A percentile compares a stretch with the other conserved stretches of the same genome.
phyloP scores from a whole-genome alignment of 2,329 filamentous ascomycete species.

The Phaeomoniella chlamydospora region DNA sequence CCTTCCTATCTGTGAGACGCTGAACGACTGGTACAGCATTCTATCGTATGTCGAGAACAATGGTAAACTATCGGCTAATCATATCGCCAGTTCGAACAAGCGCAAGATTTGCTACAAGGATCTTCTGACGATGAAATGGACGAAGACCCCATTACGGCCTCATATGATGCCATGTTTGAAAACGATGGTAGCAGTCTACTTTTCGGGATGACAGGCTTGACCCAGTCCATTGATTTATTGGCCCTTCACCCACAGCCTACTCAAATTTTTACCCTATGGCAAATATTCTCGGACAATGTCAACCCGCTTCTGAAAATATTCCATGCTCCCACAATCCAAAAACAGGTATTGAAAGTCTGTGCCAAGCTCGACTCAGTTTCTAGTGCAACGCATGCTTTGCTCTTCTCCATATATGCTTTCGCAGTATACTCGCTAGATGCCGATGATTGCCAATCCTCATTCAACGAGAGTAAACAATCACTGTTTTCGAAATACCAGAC shows the following conservation, averaged over 20 bases:
- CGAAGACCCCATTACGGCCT: not conserved
- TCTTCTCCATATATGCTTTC: constrained; percentile 15
- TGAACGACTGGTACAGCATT: too few species aligned
- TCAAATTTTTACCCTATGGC: constrained; percentile 55
- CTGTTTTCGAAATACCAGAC: constrained; percentile 14
- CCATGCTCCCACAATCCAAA: constrained; percentile 56
- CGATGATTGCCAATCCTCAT: constrained; percentile 16
- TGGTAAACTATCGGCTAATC: constrained; percentile 5
- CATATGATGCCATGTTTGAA: constrained; percentile 1
- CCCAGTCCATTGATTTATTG: constrained; percentile 5
- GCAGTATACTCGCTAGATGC: constrained; percentile 17
- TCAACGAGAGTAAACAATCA: constrained; percentile 14
- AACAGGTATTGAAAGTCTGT: constrained; percentile 48
- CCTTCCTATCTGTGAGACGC: too few species aligned
- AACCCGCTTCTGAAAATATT: constrained; percentile 60
- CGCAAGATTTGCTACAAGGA: constrained; percentile 9
- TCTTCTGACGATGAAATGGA: constrained; percentile 11
- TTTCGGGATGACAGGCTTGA: constrained; percentile 9
- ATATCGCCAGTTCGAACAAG: constrained; percentile 5
- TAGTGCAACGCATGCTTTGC: constrained; percentile 19
- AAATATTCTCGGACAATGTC: constrained; percentile 58
- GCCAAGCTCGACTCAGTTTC: constrained; percentile 13
- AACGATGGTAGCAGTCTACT: constrained; percentile 9
- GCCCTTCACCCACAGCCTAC: constrained; percentile 13
- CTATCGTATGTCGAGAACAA: too few species aligned